Evolutionary conservation across 768 basidiomycete species (phyloP).

Genomic region (Saitozyma sp.): DNA sequence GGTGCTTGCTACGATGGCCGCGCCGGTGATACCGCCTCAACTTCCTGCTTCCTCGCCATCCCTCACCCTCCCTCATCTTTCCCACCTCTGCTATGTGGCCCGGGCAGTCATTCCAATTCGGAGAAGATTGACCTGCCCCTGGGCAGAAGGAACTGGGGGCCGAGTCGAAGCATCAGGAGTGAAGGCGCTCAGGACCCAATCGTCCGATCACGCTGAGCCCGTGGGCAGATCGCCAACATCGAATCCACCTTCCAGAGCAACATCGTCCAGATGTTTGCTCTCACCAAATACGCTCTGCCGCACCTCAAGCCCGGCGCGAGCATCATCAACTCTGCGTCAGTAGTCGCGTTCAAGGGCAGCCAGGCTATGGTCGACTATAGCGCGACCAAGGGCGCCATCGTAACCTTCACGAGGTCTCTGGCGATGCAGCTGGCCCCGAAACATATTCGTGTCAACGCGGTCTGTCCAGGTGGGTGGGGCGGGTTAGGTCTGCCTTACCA

Average conservation of each 20-base stretch:
- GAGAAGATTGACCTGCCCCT: too few relatives aligned
- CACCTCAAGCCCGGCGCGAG: conserved; percentile 62
- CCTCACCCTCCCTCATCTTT: background rate
- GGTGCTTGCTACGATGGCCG: background rate
- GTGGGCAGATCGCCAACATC: conserved; percentile 56
- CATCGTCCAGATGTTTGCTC: conserved; percentile 63
- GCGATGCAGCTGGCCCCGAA: conserved; percentile 61
- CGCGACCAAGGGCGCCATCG: conserved; percentile 63
- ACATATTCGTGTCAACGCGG: conserved; percentile 61
- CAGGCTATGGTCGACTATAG: conserved; percentile 58
- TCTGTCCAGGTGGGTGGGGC: conserved; percentile 45
- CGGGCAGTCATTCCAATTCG: too few relatives aligned
- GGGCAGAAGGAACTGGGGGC: background rate
- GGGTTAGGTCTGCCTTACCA: too few relatives aligned
- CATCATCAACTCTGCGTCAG: conserved; percentile 66
- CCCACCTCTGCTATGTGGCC: background rate
- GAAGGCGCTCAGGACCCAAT: conserved; percentile 2
- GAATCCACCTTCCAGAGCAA: conserved; percentile 62
- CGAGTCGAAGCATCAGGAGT: conserved; percentile 4
- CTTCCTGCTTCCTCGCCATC: background rate
- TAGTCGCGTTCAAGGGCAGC: conserved; percentile 53
- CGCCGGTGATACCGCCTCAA: too few relatives aligned
- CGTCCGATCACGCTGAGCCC: conserved; percentile 2
- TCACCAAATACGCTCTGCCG: conserved; percentile 63
- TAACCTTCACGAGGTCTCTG: conserved; percentile 62